These are phyloP conservation scores for Trametes pubescens DNA, from an alignment of 1,284 basidiomycete species.

Conservation along the genomic window DNA sequence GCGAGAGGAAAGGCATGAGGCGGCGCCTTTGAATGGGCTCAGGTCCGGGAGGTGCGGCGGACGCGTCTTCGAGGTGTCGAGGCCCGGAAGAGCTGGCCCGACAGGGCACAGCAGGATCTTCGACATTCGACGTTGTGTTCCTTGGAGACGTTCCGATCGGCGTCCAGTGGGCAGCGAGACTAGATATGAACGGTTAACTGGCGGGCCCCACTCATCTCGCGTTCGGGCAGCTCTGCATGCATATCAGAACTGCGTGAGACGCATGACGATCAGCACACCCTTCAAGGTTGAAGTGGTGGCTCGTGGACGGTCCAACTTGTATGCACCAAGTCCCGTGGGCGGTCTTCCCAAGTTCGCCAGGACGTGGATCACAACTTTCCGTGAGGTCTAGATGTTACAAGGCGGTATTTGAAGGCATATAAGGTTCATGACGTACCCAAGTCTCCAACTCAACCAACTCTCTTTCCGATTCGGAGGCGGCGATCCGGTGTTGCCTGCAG, in stretches of 20 bases:
- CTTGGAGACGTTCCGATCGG: constrained; percentile 16
- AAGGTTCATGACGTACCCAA: constrained; percentile 2
- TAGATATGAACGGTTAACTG: constrained; percentile 18
- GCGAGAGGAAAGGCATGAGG: constrained; percentile 5
- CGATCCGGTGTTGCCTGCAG: constrained; percentile 9
- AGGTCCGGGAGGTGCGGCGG: constrained; percentile 6
- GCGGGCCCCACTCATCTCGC: constrained; percentile 3
- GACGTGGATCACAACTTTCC: neutral
- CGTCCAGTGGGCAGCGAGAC: constrained; percentile 1
- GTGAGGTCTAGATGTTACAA: neutral
- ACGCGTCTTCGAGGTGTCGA: neutral
- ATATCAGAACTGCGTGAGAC: neutral
- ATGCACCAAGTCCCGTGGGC: constrained; percentile 2
- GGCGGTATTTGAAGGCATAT: neutral
- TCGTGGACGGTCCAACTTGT: neutral
- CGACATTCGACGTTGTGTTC: neutral
- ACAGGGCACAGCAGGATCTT: neutral
- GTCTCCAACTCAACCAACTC: neutral
- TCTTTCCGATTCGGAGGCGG: neutral
- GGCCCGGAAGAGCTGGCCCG: constrained; percentile 6
- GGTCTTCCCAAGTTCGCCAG: constrained; percentile 4
- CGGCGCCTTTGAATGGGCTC: constrained; percentile 2
- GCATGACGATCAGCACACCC: constrained; percentile 1
- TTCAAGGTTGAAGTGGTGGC: neutral
- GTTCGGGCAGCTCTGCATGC: constrained; percentile 2